Evolutionary conservation across 129 eudicot genomes (phyloP).

Genomic region (Oenanthe sinensis): DNA sequence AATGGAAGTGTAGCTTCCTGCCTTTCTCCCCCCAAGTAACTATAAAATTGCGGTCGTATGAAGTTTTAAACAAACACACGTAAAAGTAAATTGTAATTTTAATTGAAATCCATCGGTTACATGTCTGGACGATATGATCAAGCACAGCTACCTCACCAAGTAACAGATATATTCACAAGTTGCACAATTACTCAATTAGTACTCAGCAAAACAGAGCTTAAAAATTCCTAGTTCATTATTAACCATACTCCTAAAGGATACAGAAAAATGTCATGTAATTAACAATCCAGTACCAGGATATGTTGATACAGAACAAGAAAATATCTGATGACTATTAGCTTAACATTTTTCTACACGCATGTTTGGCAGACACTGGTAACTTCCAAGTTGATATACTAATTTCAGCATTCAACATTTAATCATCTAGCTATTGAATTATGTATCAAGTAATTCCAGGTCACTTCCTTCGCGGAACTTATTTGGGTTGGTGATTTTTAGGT

Average conservation of each 20-base stretch:
- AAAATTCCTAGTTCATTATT: neutral
- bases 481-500: conserved; percentile 13
- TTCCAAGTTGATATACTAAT: neutral
- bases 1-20: too few relatives aligned
- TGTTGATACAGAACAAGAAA: neutral
- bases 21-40: too few relatives aligned
- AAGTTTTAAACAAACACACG: too few relatives aligned
- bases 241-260: neutral
- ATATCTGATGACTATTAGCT: neutral
- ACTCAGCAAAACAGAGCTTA: neutral
- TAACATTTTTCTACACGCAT: neutral
- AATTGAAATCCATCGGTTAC: too few relatives aligned
- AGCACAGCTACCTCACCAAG: too few relatives aligned
- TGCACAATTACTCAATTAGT: too few relatives aligned
- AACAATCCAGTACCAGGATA: neutral
- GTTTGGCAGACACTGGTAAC: neutral
- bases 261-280: neutral
- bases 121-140: too few relatives aligned
- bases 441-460: conserved; percentile 3
- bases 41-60: too few relatives aligned
- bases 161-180: too few relatives aligned
- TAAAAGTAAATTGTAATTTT: too few relatives aligned
- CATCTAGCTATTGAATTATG: neutral
- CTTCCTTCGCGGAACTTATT: conserved; percentile 7
- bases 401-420: neutral